A percentile compares a stretch with the other conserved stretches of the same genome.
phyloP scores from a whole-genome alignment of 805 yeast genomes.

The Diddensiella transvaalensis region DNA sequence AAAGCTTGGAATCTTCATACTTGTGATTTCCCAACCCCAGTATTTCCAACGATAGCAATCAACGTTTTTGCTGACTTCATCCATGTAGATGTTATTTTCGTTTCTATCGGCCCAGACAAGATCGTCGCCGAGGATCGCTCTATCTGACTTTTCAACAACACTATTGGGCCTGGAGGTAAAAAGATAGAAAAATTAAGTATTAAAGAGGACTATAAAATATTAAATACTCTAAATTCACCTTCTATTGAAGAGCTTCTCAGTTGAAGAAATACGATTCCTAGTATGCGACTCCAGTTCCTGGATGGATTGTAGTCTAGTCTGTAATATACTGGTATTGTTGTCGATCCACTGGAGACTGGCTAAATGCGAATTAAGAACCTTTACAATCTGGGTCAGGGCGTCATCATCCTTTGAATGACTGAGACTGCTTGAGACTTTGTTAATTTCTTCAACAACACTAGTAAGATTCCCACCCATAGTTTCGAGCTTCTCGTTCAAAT shows the following conservation, averaged over 20 bases:
- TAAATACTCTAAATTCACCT: too few relatives aligned
- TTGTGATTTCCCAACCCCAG: constrained; percentile 95
- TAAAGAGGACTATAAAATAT: too few relatives aligned
- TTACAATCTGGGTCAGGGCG: constrained; percentile 53
- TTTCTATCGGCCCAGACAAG: too few relatives aligned
- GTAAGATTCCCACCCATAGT: constrained; percentile 71
- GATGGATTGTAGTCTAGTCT: constrained; percentile 53
- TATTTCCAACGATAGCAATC: constrained; percentile 80
- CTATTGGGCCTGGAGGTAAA: too few relatives aligned
- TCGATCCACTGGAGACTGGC: constrained; percentile 89
- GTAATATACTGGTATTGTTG: constrained; percentile 62
- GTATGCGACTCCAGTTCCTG: constrained; percentile 14
- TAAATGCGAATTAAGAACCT: constrained; percentile 79
- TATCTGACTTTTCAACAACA: too few relatives aligned
- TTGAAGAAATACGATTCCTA: neutral
- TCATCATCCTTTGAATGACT: constrained; percentile 55
- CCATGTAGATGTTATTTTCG: too few relatives aligned
- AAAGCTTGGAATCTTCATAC: constrained; percentile 28
- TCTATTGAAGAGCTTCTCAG: neutral
- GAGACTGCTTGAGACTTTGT: constrained; percentile 71
- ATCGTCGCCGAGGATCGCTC: too few relatives aligned
- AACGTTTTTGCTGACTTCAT: constrained; percentile 34
- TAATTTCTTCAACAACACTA: constrained; percentile 74
- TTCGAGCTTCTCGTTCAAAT: constrained; percentile 76
- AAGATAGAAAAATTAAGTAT: too few relatives aligned